These are phyloP conservation scores for Ophiocordyceps camponoti-saundersi DNA, from an alignment of 2,329 filamentous ascomycete species.

Conservation along the genomic window DNA sequence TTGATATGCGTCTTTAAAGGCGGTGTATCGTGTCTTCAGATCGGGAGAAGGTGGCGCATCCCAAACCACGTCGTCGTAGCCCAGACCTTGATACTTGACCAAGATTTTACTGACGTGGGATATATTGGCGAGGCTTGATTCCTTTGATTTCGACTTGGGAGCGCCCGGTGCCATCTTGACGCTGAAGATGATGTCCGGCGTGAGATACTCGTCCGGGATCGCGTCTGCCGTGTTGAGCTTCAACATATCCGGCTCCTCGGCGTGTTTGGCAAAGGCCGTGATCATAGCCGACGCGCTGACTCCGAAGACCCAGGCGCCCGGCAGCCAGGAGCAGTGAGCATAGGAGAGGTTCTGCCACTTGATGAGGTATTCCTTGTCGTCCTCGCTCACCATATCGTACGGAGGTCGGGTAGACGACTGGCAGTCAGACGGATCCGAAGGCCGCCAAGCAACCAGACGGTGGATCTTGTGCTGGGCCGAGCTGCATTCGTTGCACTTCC, in stretches of 20 bases:
- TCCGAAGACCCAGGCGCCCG: conserved; percentile 78
- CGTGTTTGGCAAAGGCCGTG: conserved; percentile 57
- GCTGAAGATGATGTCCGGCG: conserved; percentile 77
- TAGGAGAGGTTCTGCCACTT: conserved; percentile 78
- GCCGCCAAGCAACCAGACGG: conserved; percentile 78
- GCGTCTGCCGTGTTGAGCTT: conserved; percentile 61
- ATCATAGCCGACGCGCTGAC: conserved; percentile 47
- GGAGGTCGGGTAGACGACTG: conserved; percentile 1
- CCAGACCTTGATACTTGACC: conserved; percentile 84
- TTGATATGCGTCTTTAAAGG: conserved; percentile 69
- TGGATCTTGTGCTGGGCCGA: conserved; percentile 51
- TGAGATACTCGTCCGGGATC: conserved; percentile 71
- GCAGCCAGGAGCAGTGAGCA: conserved; percentile 69
- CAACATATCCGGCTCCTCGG: conserved; percentile 36
- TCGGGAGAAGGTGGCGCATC: conserved; percentile 58
- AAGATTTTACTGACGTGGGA: conserved; percentile 55
- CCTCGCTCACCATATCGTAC: conserved; percentile 31
- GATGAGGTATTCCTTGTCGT: conserved; percentile 80
- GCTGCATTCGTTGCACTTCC: conserved; percentile 67
- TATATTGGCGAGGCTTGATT: conserved; percentile 55
- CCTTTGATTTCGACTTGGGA: conserved; percentile 38
- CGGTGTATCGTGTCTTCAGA: conserved; percentile 49
- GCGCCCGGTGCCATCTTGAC: conserved; percentile 38
- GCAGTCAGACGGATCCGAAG: conserved; percentile 27
- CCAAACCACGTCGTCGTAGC: conserved; percentile 86